phyloP scores from a whole-genome alignment of 345 rosid species.

The Rhodamnia rubescens region DNA sequence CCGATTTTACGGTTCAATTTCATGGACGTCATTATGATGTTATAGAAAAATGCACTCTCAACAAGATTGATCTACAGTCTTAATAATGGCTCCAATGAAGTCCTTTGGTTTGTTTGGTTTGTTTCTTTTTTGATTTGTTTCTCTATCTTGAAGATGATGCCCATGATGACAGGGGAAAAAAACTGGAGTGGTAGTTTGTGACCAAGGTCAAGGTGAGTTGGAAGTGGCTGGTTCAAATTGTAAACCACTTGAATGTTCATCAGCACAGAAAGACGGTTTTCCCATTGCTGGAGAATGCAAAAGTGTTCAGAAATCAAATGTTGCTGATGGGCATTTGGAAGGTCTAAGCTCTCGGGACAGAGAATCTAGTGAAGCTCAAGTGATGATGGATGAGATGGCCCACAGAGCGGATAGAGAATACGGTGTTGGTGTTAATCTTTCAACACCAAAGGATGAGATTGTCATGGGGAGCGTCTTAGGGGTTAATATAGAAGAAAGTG shows the following conservation, averaged over 20 bases:
- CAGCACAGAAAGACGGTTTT: neutral
- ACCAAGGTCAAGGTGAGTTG: neutral
- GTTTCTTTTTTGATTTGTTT: neutral
- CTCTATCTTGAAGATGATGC: neutral
- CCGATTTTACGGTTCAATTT: neutral
- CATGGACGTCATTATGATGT: neutral
- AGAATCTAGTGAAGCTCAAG: neutral
- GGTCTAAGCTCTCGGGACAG: neutral
- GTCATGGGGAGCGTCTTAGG: neutral
- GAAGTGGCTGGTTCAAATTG: neutral
- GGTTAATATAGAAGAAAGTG: neutral
- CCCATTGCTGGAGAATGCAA: neutral
- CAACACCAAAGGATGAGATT: neutral
- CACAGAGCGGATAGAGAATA: neutral
- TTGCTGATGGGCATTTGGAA: neutral
- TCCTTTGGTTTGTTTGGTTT: neutral
- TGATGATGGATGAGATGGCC: neutral
- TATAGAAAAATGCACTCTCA: neutral
- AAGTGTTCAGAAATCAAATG: neutral
- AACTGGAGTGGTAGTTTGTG: neutral
- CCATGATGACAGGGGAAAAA: neutral
- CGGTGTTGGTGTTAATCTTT: neutral
- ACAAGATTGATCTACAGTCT: neutral
- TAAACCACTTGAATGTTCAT: neutral
- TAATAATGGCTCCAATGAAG: neutral